Evolutionary conservation across 2,329 filamentous ascomycete species (phyloP).

Genomic region (Metarhizium robertsii): DNA sequence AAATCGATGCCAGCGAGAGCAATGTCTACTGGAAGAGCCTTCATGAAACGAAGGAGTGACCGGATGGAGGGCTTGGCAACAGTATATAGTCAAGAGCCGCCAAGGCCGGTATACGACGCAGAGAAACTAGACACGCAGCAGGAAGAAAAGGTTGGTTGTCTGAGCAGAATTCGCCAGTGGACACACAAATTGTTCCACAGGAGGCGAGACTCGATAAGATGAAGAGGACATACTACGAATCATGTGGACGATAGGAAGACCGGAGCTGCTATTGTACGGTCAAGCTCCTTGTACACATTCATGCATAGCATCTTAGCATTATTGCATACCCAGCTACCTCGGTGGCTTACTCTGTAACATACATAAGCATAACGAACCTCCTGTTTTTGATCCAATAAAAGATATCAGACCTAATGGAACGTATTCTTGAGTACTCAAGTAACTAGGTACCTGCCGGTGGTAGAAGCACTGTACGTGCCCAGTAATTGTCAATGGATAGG

Average conservation of each 20-base stretch:
- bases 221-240: neutral
- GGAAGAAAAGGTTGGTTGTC: slow-evolving; percentile 2
- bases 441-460: too few relatives aligned
- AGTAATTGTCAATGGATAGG: too few relatives aligned
- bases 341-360: neutral
- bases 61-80: slow-evolving; percentile 5
- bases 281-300: neutral
- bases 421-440: too few relatives aligned
- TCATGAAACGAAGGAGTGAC: slow-evolving; percentile 14
- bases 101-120: neutral
- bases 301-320: neutral
- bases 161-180: slow-evolving; percentile 10
- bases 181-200: slow-evolving; percentile 7
- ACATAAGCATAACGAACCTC: neutral
- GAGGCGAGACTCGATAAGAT: neutral
- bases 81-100: neutral
- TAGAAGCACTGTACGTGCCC: too few relatives aligned
- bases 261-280: neutral
- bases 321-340: neutral
- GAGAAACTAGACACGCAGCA: neutral
- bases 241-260: neutral
- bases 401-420: too few relatives aligned
- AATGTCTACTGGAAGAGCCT: slow-evolving; percentile 16
- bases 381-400: too few relatives aligned
- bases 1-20: slow-evolving; percentile 10